Base-by-base conservation (phyloP, 1,284 basidiomycete genomes). In the Malassezia restricta region DNA sequence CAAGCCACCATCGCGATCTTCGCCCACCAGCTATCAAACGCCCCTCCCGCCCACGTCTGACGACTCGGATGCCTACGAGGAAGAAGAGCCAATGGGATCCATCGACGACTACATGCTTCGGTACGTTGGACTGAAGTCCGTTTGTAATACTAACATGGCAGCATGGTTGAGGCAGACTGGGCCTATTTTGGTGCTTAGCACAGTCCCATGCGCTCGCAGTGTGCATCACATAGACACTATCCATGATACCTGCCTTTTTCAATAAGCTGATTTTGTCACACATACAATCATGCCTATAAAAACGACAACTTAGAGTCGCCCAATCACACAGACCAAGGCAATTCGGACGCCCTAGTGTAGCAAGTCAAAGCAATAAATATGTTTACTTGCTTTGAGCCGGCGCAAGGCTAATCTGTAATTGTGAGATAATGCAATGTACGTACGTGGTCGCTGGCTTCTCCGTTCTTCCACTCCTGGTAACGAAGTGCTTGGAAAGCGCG, bases 31-130 rank as follows among this genome's bases (percentile, higher is more conserved):
- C 33, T 2, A 35, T 11, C 33, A 35, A 5, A 3, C 33, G 33
- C 33, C 15, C 2, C 33, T 5, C 11, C 3, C 15, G 15, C 33
- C 33, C 11, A 12, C 33, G 15, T 35, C 33, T 12, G 35, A 39
- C 9, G 80, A 81, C 6, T 50, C 24, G 7, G 57, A 46, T 6
- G 47, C 4, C 85, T 88, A 29, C 54, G 62, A 60, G 61, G 47
- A 68, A 35, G 65, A 72, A 27, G 65, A 61, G n/a, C 62, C 12
- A 84, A 89, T 89, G 85, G 80, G 84, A 5, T 82, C 82, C 6
- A 77, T 85, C 24, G 83, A 85, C 47, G 87, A 91, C 57, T 92
- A 88, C 65, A 91, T 96, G 87, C 77, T 95, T 27, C 51, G 56
- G 43, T 61, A 44, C 40, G 57, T 56, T 35, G 33, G 15, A 35